Evolutionary conservation across 1,139 yeast genomes (phyloP).

Genomic region (Candida labiduridarum): DNA sequence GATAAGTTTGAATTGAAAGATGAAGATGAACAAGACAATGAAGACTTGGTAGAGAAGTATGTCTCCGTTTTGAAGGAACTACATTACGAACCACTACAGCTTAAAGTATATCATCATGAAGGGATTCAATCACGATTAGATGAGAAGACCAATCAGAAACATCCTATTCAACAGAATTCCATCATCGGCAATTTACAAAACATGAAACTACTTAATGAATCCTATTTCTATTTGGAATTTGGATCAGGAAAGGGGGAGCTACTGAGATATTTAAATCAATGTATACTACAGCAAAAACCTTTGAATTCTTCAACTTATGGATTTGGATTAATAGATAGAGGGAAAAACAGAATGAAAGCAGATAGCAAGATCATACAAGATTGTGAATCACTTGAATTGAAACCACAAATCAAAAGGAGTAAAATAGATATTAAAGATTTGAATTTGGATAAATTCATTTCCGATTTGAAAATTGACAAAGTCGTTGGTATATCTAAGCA

Average conservation of each 20-base stretch:
- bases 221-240: slow-evolving; percentile 64
- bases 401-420: slow-evolving; percentile 51
- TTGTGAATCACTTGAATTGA: slow-evolving; percentile 19
- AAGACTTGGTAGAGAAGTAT: slow-evolving; percentile 27
- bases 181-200: slow-evolving; percentile 68
- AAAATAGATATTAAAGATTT: slow-evolving; percentile 82
- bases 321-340: slow-evolving; percentile 73
- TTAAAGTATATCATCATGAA: slow-evolving; percentile 22
- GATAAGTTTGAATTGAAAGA: slow-evolving; percentile 20
- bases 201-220: slow-evolving; percentile 37
- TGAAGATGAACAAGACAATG: slow-evolving; percentile 15
- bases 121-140: slow-evolving; percentile 42
- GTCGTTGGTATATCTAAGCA: slow-evolving; percentile 80
- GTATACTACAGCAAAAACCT: slow-evolving; percentile 29
- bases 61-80: slow-evolving; percentile 29
- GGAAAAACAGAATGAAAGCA: slow-evolving; percentile 75
- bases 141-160: slow-evolving; percentile 64
- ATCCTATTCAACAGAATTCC: slow-evolving; percentile 81
- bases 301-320: slow-evolving; percentile 30
- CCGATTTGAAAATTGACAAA: slow-evolving; percentile 19
- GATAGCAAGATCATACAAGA: slow-evolving; percentile 70
- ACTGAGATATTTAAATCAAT: slow-evolving; percentile 63
- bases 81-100: slow-evolving; percentile 15
- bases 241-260: slow-evolving; percentile 93
- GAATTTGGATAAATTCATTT: slow-evolving; percentile 49